Base-by-base conservation (phyloP, 345 rosid species). In the Salix viminalis region DNA sequence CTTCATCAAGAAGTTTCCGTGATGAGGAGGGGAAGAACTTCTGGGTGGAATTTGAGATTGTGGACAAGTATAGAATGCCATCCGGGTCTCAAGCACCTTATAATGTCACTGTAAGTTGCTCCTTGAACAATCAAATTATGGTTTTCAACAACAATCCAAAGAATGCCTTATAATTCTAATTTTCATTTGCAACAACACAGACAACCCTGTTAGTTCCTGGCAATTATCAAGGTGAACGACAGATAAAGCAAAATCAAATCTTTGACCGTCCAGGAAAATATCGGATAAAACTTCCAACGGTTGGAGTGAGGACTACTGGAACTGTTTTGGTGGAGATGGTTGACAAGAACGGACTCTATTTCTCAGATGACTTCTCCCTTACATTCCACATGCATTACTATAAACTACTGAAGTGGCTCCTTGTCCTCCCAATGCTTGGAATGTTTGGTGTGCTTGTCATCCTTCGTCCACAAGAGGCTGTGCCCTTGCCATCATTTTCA, bases 11-110 rank as follows among this genome's bases (percentile, higher is more conserved):
- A 96, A 83, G 89, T 69, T 96, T 91, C 87, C 98, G 94, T 10
- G 99, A 96, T 69, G 99, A 96, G 84, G 99, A 96, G 88, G 99
- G 99, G 81, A 94, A 91, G 90, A 88, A 52, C 87, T 94, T 94
- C 83, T 96, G 98, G 98, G 88, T 92, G 79, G 99, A 96, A 87
- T 83, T 96, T 73, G 98, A 96, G 85, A 94, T 96, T 75, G 91
- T 94, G 32, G 98, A 96, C 80, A 85, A 82, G 56, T 82, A 96
- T 78, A 88, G 98, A 90, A 83, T 79, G 80, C 98, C 99, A 46
- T 92, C 98, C 56, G 98, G 99, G 73, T 80, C 82, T 67, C 98
- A 92, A 82, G 96, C 91, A 70, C 97, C 98, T 13, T 96, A 96
- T 76, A 94, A 94, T 81, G 95, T 96, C 76, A 90, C 99, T 52